Conservation (phyloP, 371 early-diverging fungal genomes). For the Coemansia sp. region DNA sequence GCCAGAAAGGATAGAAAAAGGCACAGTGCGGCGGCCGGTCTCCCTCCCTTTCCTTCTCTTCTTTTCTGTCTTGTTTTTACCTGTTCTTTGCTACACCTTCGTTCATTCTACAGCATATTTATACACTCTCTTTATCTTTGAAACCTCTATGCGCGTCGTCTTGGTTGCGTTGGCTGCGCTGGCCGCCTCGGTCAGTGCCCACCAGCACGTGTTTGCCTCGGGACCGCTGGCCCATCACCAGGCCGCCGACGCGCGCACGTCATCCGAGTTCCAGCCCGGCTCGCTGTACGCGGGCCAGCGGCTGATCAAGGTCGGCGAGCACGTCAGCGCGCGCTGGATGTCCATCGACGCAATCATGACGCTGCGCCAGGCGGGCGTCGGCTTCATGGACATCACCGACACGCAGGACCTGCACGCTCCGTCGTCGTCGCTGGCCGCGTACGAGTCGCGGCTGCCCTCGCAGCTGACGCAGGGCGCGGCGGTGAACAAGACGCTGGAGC, state of each 20-base stretch:
- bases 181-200: neutral
- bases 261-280: constrained; percentile 29
- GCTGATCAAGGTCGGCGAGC: constrained; percentile 48
- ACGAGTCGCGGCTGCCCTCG: constrained; percentile 15
- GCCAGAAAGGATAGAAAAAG: too few relatives aligned
- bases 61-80: neutral
- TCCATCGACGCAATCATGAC: constrained; percentile 61
- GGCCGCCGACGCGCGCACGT: neutral
- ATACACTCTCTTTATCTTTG: neutral
- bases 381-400: constrained; percentile 91
- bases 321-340: constrained; percentile 56
- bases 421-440: neutral
- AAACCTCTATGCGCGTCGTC: constrained; percentile 1
- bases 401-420: constrained; percentile 33
- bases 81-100: neutral
- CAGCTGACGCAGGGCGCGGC: constrained; percentile 52
- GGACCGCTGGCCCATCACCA: neutral
- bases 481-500: constrained; percentile 57
- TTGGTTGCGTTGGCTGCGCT: constrained; percentile 4
- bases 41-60: neutral
- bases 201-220: constrained; percentile 38
- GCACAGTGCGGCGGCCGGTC: too few relatives aligned
- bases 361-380: constrained; percentile 63
- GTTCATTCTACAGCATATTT: neutral
- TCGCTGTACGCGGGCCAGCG: constrained; percentile 35